Evolutionary conservation across 129 eudicot genomes (phyloP).

Genomic region (Flaveria sonorensis): DNA sequence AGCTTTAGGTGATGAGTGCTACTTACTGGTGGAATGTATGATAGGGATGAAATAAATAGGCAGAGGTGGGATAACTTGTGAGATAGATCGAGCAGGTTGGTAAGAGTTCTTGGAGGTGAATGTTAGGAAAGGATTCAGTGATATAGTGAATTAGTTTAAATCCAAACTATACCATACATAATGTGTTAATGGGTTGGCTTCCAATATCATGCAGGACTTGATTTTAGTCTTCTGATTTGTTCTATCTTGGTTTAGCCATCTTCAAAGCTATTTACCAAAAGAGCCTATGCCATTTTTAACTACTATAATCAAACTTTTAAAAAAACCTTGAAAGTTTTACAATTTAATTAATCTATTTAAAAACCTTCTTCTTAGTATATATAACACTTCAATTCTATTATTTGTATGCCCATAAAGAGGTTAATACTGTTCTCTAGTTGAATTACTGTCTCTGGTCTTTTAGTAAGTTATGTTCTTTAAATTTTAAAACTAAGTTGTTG

Average conservation of each 20-base stretch:
- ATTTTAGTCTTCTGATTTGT: not conserved
- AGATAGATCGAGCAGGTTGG: not conserved
- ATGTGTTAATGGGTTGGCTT: not conserved
- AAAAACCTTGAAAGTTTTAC: not conserved
- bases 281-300: no score
- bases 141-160: not conserved
- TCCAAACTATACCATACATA: not conserved
- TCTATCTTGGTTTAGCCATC: not conserved
- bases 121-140: not conserved
- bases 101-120: not conserved
- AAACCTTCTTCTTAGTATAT: not conserved
- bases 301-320: not conserved
- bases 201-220: not conserved
- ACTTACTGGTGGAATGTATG: not conserved
- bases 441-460: not conserved
- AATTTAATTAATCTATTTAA: not conserved
- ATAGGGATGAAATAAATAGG: not conserved
- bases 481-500: not conserved
- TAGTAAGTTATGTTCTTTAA: not conserved
- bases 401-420: not conserved
- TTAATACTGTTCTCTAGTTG: not conserved
- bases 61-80: no score
- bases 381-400: not conserved
- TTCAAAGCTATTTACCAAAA: not conserved
- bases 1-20: not conserved